These are phyloP conservation scores for Haematococcus lacustris DNA, from an alignment of 139 green algal species.

Conservation along the genomic window DNA sequence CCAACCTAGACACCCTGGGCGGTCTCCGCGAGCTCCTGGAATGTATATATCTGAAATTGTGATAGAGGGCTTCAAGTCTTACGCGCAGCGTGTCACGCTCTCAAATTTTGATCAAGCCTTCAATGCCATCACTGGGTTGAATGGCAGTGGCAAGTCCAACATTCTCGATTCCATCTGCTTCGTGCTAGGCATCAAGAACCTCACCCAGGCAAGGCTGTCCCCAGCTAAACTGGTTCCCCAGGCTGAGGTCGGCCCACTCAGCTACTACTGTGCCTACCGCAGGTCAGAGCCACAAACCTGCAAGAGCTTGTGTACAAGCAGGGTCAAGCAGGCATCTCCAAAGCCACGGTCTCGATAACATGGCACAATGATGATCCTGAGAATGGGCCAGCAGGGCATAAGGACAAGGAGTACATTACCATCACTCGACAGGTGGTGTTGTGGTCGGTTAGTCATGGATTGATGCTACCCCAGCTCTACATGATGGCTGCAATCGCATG, in stretches of 20 bases:
- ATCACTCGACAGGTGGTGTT: conserved; percentile 91
- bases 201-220: conserved; percentile 77
- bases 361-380: conserved; percentile 90
- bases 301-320: conserved; percentile 99
- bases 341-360: conserved; percentile 93
- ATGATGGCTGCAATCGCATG: no score
- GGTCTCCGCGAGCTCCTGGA: no score
- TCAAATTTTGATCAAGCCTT: conserved; percentile 87
- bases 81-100: conserved; percentile 82
- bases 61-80: conserved; percentile 99
- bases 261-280: no score
- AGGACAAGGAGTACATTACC: conserved; percentile 88
- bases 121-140: conserved; percentile 98
- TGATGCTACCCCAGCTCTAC: no score
- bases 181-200: conserved; percentile 94
- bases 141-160: conserved; percentile 97
- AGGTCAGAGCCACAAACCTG: conserved; percentile 88
- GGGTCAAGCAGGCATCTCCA: conserved; percentile 94
- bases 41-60: conserved; percentile 97
- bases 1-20: no score
- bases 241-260: no score
- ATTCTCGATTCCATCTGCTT: conserved; percentile 99
- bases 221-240: no score
- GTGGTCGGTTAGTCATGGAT: no score
- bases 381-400: conserved; percentile 78